phyloP scores from a whole-genome alignment of 2,329 filamentous ascomycete species.

The Ascochyta pisi region DNA sequence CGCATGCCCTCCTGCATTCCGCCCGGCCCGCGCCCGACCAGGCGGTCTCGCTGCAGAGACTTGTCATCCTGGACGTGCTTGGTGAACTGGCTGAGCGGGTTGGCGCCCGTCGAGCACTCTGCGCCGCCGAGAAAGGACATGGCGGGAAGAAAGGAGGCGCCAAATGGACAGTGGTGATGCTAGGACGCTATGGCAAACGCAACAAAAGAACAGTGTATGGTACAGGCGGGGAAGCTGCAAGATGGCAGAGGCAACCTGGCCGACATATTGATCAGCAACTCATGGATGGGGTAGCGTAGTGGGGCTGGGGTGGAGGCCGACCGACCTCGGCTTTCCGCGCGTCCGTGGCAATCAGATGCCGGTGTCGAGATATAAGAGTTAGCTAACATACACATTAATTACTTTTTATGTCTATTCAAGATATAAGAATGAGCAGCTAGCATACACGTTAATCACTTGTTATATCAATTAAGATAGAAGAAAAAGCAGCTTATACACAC shows the following conservation, averaged over 20 bases:
- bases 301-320: conserved; percentile 19
- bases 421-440: too few species aligned
- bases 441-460: too few species aligned
- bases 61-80: conserved; percentile 98
- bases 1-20: conserved; percentile 79
- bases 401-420: too few species aligned
- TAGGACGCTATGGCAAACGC: conserved; percentile 7
- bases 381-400: too few species aligned
- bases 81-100: conserved; percentile 95
- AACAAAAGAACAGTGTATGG: conserved; percentile 8
- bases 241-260: conserved; percentile 5
- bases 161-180: conserved; percentile 2
- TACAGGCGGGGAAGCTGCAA: conserved; percentile 6
- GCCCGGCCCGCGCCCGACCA: conserved; percentile 76
- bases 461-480: too few species aligned
- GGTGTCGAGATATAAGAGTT: neutral
- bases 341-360: conserved; percentile 11
- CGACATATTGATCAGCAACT: conserved; percentile 31
- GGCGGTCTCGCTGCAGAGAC: conserved; percentile 87
- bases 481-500: too few species aligned
- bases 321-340: conserved; percentile 13
- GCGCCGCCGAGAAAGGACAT: conserved; percentile 98
- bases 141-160: conserved; percentile 29
- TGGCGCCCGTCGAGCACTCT: conserved; percentile 95
- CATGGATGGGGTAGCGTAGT: conserved; percentile 24